Conservation (phyloP, 2,329 filamentous ascomycete genomes). For the Didymella pomorum region DNA sequence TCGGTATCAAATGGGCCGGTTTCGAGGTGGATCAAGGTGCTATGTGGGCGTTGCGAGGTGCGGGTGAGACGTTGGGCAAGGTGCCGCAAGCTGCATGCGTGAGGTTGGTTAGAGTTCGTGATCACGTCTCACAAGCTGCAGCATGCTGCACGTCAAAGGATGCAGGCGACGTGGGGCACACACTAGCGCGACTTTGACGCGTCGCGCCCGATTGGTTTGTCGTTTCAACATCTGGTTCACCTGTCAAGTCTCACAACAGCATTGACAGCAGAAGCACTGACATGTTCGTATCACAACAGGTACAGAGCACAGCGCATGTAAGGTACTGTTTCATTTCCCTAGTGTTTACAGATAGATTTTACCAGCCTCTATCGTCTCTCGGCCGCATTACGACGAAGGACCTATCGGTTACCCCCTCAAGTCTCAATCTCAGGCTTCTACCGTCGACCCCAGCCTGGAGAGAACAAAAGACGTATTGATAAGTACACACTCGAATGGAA, state of each 20-base stretch:
- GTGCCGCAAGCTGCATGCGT: constrained; percentile 3
- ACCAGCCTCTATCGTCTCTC: constrained; percentile 34
- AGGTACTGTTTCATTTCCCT: constrained; percentile 37
- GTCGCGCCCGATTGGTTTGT: constrained; percentile 17
- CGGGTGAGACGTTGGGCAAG: constrained; percentile 1
- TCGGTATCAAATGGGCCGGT: background rate
- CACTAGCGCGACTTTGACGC: constrained; percentile 17
- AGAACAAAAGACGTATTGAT: constrained; percentile 34
- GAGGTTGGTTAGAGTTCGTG: constrained; percentile 8
- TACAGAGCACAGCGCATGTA: constrained; percentile 9
- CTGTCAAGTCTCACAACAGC: constrained; percentile 15
- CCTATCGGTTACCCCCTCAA: constrained; percentile 31
- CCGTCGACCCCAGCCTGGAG: constrained; percentile 34
- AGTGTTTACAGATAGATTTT: constrained; percentile 33
- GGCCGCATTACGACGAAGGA: constrained; percentile 39
- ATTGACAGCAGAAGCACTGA: constrained; percentile 11
- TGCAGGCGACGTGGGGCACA: constrained; percentile 11
- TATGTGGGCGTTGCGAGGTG: background rate
- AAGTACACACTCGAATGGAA: constrained; percentile 24
- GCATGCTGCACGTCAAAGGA: constrained; percentile 13
- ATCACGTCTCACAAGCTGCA: constrained; percentile 15
- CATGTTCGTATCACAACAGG: constrained; percentile 1
- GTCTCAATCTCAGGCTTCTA: constrained; percentile 30
- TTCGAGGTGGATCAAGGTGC: background rate
- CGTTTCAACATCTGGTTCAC: constrained; percentile 4